These are phyloP conservation scores for Rickenella mellea DNA, from an alignment of 768 basidiomycete species.

Conservation along the genomic window DNA sequence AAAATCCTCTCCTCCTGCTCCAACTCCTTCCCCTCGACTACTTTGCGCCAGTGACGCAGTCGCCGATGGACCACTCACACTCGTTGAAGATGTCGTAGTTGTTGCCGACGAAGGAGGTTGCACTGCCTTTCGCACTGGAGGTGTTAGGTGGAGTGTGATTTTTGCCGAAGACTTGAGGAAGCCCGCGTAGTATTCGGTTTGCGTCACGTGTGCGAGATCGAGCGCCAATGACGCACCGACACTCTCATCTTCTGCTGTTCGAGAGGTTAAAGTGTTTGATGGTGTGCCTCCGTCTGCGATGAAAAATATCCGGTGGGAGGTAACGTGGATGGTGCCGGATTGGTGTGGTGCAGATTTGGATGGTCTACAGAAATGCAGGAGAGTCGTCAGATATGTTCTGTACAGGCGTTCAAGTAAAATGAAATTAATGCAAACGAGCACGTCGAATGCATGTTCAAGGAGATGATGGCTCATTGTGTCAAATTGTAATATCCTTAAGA, in stretches of 20 bases:
- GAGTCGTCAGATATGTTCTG: no score
- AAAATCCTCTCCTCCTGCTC: no score
- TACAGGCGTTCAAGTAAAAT: no score
- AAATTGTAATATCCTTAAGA: no score
- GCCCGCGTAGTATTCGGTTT: constrained; percentile 85
- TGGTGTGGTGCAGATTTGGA: constrained; percentile 81
- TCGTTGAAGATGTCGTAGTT: neutral
- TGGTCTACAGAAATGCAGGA: constrained; percentile 34
- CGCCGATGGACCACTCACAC: neutral
- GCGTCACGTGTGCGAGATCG: constrained; percentile 51
- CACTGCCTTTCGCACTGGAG: constrained; percentile 10
- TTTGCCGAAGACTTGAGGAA: constrained; percentile 87
- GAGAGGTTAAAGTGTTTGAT: constrained; percentile 13
- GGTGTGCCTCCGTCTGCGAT: constrained; percentile 32
- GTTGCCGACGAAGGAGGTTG: neutral
- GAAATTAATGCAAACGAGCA: no score
- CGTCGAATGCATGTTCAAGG: no score
- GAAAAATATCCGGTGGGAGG: constrained; percentile 83
- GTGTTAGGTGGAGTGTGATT: constrained; percentile 63
- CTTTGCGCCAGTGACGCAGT: neutral
- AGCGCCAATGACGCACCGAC: constrained; percentile 55
- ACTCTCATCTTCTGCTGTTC: constrained; percentile 18
- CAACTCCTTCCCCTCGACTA: constrained; percentile 5
- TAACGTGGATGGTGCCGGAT: constrained; percentile 59
- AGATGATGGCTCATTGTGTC: no score